A percentile compares a stretch with the other conserved stretches of the same genome.
Conservation (phyloP, 352 stramenopile genomes). For the Phytophthora niederhauseri region DNA sequence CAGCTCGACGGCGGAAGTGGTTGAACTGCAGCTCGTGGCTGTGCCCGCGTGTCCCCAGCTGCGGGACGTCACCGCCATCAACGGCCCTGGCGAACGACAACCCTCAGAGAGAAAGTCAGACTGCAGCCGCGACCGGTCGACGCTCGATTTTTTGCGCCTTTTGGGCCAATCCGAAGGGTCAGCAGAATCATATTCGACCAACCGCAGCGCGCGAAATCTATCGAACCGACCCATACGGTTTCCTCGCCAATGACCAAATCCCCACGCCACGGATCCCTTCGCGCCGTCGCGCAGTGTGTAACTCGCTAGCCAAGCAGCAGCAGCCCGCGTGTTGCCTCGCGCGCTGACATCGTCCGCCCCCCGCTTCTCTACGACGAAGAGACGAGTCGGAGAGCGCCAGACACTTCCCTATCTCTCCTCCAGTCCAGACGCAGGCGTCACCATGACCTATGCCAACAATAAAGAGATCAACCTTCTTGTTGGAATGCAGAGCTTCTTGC, state of each 20-base stretch:
- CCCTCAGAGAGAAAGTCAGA: conserved; percentile 6
- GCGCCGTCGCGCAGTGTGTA: conserved; percentile 19
- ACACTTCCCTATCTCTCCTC: not conserved
- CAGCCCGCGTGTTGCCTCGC: not conserved
- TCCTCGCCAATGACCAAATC: conserved; percentile 11
- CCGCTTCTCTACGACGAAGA: not conserved
- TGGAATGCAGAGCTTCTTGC: no score
- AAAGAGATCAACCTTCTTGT: no score
- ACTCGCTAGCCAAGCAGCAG: not conserved
- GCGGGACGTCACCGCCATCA: not conserved
- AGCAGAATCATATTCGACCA: conserved; percentile 8
- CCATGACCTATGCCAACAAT: no score
- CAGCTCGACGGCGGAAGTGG: conserved; percentile 10
- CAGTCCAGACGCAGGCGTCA: not conserved
- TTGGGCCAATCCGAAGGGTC: conserved; percentile 26
- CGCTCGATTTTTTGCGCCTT: conserved; percentile 26
- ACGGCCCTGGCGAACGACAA: not conserved
- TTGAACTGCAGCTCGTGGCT: conserved; percentile 12
- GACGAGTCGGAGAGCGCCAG: not conserved
- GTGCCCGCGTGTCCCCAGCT: conserved; percentile 2
- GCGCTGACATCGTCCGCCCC: conserved; percentile 6
- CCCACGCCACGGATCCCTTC: conserved; percentile 13
- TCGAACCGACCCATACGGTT: conserved; percentile 12
- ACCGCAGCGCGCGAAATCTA: conserved; percentile 11
- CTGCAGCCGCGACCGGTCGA: conserved; percentile 5